Conservation (phyloP, 2,329 filamentous ascomycete species). For the Hysterium pulicare region DNA sequence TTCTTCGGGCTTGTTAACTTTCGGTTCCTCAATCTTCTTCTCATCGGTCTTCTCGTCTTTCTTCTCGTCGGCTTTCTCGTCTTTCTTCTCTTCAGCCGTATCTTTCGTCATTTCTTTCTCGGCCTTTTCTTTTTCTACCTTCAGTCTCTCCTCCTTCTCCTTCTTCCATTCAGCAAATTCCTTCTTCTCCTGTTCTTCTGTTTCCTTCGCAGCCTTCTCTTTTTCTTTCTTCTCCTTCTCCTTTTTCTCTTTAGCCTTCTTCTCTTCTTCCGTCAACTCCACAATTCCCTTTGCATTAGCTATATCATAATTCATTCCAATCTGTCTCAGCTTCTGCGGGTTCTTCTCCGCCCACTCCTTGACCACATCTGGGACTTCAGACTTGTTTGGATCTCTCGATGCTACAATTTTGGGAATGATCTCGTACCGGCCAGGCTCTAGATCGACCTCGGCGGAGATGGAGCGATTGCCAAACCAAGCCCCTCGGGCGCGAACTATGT, state of each 20-base stretch:
- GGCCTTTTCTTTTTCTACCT: constrained; percentile 30
- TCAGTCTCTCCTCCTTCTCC: constrained; percentile 22
- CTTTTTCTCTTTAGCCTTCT: constrained; percentile 38
- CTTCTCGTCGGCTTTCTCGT: constrained; percentile 12
- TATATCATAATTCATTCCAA: constrained; percentile 66
- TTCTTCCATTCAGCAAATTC: constrained; percentile 26
- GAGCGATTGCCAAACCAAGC: constrained; percentile 62
- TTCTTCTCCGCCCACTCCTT: constrained; percentile 29
- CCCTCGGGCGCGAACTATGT: constrained; percentile 52
- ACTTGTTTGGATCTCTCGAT: constrained; percentile 46
- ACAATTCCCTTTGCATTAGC: constrained; percentile 63
- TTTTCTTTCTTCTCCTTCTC: constrained; percentile 22
- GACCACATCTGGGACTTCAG: constrained; percentile 63
- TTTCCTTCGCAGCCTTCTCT: constrained; percentile 24
- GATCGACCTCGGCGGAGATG: constrained; percentile 70
- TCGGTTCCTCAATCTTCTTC: constrained; percentile 12
- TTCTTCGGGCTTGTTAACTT: constrained; percentile 11
- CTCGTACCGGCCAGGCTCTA: constrained; percentile 70
- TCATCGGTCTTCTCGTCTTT: constrained; percentile 13
- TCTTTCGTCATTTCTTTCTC: constrained; percentile 30
- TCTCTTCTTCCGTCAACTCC: constrained; percentile 46
- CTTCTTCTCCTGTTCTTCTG: constrained; percentile 25
- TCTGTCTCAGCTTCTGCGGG: constrained; percentile 56
- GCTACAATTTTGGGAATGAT: constrained; percentile 72
- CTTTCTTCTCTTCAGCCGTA: constrained; percentile 17